phyloP scores from a whole-genome alignment of 225 moss, liverwort and hornwort genomes.

The Sphagnum contortum region DNA sequence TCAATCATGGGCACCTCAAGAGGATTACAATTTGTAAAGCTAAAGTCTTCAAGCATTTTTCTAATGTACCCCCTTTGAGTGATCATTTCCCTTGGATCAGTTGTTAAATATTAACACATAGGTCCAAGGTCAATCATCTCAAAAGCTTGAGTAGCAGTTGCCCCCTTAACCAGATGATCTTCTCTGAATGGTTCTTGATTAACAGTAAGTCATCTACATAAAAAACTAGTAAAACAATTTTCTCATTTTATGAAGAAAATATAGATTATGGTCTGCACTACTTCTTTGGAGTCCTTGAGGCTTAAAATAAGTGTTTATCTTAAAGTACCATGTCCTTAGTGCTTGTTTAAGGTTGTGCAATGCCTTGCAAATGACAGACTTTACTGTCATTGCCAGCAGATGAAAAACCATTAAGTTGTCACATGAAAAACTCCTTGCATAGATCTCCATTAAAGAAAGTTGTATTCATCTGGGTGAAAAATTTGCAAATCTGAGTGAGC shows the following conservation, averaged over 20 bases:
- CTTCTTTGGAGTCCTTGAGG: background rate
- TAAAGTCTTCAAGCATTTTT: background rate
- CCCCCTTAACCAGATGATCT: background rate
- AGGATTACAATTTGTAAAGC: background rate
- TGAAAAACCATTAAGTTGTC: slow-evolving; percentile 1
- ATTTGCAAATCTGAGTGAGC: background rate
- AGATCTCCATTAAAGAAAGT: slow-evolving; percentile 9
- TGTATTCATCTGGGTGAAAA: slow-evolving; percentile 1
- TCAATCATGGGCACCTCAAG: background rate
- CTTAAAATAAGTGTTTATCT: background rate
- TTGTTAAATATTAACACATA: background rate
- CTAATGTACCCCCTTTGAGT: background rate
- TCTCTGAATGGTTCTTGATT: background rate
- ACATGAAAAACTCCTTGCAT: slow-evolving; percentile 4
- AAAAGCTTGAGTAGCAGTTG: background rate
- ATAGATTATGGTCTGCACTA: slow-evolving; percentile 1
- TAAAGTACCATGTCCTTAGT: slow-evolving; percentile 1
- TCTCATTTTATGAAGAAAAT: background rate
- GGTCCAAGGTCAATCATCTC: background rate
- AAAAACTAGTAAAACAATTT: background rate
- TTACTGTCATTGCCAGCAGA: background rate
- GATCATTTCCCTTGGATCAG: background rate
- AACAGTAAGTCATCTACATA: slow-evolving; percentile 4
- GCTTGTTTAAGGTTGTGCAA: slow-evolving; percentile 5
- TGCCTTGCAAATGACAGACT: slow-evolving; percentile 3